phyloP scores from a whole-genome alignment of 1,139 yeast species.

The Debaryomycetaceae sp. region DNA sequence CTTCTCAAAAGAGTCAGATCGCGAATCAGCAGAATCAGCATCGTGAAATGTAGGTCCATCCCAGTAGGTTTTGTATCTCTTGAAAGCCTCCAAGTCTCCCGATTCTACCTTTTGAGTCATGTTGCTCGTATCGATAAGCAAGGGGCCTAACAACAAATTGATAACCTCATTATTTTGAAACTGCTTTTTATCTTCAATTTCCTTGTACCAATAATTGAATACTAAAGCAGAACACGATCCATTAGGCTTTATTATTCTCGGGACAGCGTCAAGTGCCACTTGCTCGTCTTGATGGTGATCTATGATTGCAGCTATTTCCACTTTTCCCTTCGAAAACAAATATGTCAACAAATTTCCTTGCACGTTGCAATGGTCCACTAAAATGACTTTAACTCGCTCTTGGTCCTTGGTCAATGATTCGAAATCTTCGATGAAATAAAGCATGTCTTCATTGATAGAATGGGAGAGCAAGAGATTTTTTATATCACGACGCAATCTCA shows the following conservation, averaged over 20 bases:
- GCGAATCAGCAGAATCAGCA: neutral
- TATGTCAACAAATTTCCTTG: constrained; percentile 45
- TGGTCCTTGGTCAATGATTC: constrained; percentile 14
- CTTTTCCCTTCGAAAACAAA: constrained; percentile 17
- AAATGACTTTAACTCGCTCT: constrained; percentile 36
- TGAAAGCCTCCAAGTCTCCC: constrained; percentile 48
- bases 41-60: neutral
- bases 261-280: constrained; percentile 42
- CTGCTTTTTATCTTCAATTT: constrained; percentile 16
- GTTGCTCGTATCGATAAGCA: constrained; percentile 68
- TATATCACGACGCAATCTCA: constrained; percentile 70
- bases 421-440: constrained; percentile 69
- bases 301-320: constrained; percentile 56
- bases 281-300: constrained; percentile 87
- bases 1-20: neutral
- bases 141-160: constrained; percentile 59
- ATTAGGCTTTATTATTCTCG: constrained; percentile 55
- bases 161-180: constrained; percentile 33
- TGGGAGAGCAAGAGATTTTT: constrained; percentile 48
- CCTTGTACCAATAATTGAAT: constrained; percentile 53
- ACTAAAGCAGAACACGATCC: constrained; percentile 84
- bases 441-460: constrained; percentile 43
- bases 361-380: constrained; percentile 82
- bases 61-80: constrained; percentile 22
- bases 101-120: constrained; percentile 56